These are phyloP conservation scores for Penicillium italicum DNA, from an alignment of 2,329 filamentous ascomycete genomes.

Conservation along the genomic window DNA sequence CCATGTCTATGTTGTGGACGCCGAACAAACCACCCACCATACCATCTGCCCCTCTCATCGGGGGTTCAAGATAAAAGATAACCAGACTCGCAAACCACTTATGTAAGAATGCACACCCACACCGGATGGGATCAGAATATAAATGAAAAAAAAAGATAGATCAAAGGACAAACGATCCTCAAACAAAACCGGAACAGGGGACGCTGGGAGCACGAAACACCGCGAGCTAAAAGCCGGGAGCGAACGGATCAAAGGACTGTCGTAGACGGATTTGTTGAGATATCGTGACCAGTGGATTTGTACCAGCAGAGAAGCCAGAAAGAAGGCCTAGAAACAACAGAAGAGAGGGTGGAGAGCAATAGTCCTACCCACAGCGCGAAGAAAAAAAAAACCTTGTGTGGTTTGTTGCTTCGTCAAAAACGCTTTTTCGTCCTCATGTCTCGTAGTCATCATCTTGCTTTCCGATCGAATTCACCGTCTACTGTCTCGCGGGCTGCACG, in stretches of 20 bases:
- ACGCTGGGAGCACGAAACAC: constrained; percentile 13
- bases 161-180: constrained; percentile 19
- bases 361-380: constrained; percentile 11
- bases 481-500: constrained; percentile 55
- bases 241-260: constrained; percentile 7
- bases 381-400: background rate
- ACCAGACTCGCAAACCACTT: constrained; percentile 29
- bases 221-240: constrained; percentile 7
- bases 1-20: constrained; percentile 44
- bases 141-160: constrained; percentile 9
- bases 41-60: constrained; percentile 35
- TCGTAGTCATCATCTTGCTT: constrained; percentile 4
- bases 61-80: constrained; percentile 27
- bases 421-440: constrained; percentile 6
- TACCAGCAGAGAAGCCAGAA: constrained; percentile 2
- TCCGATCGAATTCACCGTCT: constrained; percentile 47
- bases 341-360: constrained; percentile 11
- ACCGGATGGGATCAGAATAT: constrained; percentile 22
- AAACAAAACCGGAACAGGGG: constrained; percentile 11
- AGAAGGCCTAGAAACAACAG: constrained; percentile 1
- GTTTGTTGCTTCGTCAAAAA: background rate
- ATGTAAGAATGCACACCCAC: constrained; percentile 24
- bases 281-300: constrained; percentile 3
- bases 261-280: constrained; percentile 1
- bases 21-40: constrained; percentile 38